phyloP scores from a whole-genome alignment of 176 grass and related monocot species.

The Oryza punctata region DNA sequence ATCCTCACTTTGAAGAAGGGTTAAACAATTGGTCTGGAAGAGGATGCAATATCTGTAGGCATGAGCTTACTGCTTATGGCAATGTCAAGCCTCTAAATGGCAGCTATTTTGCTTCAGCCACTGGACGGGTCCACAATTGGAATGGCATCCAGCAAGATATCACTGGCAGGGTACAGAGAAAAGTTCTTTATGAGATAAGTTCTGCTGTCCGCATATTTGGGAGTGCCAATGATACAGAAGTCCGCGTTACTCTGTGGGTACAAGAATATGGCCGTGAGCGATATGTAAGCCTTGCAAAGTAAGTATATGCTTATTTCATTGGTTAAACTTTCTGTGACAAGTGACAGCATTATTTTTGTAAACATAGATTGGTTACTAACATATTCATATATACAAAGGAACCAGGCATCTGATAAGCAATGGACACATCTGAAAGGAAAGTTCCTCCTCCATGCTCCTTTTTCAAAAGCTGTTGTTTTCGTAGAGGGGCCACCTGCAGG shows the following conservation, averaged over 20 bases:
- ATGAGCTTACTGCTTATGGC: constrained; percentile 60
- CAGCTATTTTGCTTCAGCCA: constrained; percentile 76
- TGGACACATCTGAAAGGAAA: constrained; percentile 90
- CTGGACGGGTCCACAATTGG: constrained; percentile 76
- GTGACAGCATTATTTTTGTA: constrained; percentile 13
- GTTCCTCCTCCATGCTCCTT: constrained; percentile 74
- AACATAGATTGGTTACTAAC: not conserved
- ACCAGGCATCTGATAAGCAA: constrained; percentile 75
- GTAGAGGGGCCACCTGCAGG: constrained; percentile 91
- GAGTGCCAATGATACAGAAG: constrained; percentile 62
- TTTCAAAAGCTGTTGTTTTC: constrained; percentile 77
- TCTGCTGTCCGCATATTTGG: constrained; percentile 74
- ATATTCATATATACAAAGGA: constrained; percentile 51
- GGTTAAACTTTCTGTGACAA: not conserved
- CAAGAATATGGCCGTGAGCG: constrained; percentile 82
- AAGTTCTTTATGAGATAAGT: constrained; percentile 73
- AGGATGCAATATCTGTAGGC: constrained; percentile 87
- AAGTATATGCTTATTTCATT: constrained; percentile 39
- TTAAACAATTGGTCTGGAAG: constrained; percentile 92
- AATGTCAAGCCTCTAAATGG: constrained; percentile 70
- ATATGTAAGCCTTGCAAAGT: constrained; percentile 88
- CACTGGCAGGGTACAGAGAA: constrained; percentile 67
- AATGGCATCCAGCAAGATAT: constrained; percentile 95
- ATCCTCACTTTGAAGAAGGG: constrained; percentile 81
- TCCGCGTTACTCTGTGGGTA: constrained; percentile 79